Percentiles rank a stretch among this genome's conserved stretches.
phyloP scores from a whole-genome alignment of 2,329 filamentous ascomycete species.

The Sporothrix mexicana region DNA sequence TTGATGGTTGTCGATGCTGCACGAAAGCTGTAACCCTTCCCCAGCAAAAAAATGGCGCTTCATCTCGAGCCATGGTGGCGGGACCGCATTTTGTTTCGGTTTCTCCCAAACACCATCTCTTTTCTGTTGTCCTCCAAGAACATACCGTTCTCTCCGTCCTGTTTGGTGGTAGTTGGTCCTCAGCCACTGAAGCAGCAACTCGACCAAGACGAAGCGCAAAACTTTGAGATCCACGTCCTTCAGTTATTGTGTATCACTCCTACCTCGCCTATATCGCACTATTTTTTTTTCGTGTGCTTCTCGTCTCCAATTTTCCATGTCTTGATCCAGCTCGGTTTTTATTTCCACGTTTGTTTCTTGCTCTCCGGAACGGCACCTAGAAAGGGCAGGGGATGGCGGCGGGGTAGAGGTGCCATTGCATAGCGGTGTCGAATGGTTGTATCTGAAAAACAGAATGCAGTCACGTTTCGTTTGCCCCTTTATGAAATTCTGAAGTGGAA shows the following conservation, averaged over 20 bases:
- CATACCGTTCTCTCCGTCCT: too few species aligned
- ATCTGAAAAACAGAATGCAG: not conserved
- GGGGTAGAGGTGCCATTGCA: not conserved
- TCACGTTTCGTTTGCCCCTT: not conserved
- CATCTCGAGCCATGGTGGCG: slow-evolving; percentile 18
- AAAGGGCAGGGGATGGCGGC: not conserved
- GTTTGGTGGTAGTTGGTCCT: too few species aligned
- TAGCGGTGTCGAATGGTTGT: not conserved
- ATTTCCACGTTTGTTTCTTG: not conserved
- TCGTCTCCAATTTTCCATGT: not conserved
- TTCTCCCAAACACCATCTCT: not conserved
- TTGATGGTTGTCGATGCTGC: too few species aligned
- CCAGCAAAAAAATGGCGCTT: not conserved
- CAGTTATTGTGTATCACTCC: too few species aligned
- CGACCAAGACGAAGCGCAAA: not conserved
- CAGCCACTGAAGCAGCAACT: too few species aligned
- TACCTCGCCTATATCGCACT: too few species aligned
- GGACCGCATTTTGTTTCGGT: not conserved
- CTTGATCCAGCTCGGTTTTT: not conserved
- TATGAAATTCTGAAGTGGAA: not conserved
- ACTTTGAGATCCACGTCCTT: too few species aligned
- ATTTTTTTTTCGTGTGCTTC: too few species aligned
- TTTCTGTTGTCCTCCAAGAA: not conserved
- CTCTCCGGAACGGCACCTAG: too few species aligned
- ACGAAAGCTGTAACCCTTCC: too few species aligned